Evolutionary conservation across 495 filamentous ascomycete species (phyloP), one percentile per base, ranked within the genome.

Genomic region (Pseudevernia furfuracea): DNA sequence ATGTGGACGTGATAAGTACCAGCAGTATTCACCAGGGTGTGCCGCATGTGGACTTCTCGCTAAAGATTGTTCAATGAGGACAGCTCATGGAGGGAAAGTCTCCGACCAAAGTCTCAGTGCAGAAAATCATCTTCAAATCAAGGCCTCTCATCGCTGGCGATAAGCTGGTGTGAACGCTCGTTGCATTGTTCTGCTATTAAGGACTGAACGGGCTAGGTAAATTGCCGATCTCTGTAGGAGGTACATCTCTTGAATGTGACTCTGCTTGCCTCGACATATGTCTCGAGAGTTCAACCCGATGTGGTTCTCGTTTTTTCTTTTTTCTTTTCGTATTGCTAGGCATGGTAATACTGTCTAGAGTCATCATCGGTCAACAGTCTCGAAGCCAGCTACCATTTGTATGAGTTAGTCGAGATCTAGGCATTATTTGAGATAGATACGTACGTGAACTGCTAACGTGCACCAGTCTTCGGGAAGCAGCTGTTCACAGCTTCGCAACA

Each of bases 11-110:
- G 68, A 82, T 97, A 66, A 96, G 90, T 30, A 96, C 92, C 37
- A 97, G 93, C 71, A 91, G 90, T 48, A 96, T 98, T 68, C 94
- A 98, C 73, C 94, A 98, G 78, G 93, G 95, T 3, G 90, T 91
- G 8, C 82, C 84, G 49, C 92, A 96, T 75, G 85, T 98, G 48
- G 94, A 98, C 72, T 97, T 96, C 72, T 96, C 92, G 10, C 81
- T 98, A 49, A 98, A 98, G 82, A 91, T 98, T 60, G 78, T 68
- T 1, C 37, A 21, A 48, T 64, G 39, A 58, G 30, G 37, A 46
- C 43, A 9, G 14, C 4, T 48, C 14, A n/a, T 15, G 6, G 41
- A 3, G 3, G 43, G 15, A 5, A 46, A 39, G 1, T 14, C 23
- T 23, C 34, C 17, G 36, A 58, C 3, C 38, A 34, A 46, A 32